A percentile compares a stretch with the other conserved stretches of the same genome.
phyloP scores from a whole-genome alignment of 805 yeast species.

The Hanseniaspora lachancei region DNA sequence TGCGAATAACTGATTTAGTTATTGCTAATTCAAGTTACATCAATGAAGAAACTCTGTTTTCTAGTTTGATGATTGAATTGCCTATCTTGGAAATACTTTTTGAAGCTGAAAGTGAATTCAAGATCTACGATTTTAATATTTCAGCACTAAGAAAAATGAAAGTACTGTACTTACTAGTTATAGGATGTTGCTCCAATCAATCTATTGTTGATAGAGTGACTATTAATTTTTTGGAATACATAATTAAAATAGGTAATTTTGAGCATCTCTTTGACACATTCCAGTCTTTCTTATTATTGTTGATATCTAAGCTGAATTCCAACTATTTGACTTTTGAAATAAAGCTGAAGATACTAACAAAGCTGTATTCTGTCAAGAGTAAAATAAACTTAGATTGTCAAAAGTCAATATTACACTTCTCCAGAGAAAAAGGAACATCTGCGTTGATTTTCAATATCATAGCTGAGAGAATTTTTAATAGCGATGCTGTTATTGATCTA shows the following conservation, averaged over 20 bases:
- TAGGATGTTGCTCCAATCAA: not conserved
- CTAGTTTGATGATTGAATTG: not conserved
- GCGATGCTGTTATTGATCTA: not conserved
- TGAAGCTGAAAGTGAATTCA: not conserved
- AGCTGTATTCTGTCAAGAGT: not conserved
- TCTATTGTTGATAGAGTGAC: not conserved
- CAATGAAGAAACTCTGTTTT: not conserved
- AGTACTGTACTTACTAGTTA: not conserved
- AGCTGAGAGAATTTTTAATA: not conserved
- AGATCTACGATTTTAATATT: not conserved
- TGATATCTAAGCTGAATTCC: not conserved
- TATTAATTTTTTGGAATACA: not conserved
- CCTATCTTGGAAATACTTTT: not conserved
- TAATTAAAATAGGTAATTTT: not conserved
- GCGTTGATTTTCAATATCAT: not conserved
- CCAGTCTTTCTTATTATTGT: not conserved
- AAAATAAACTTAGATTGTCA: not conserved
- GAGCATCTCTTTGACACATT: not conserved
- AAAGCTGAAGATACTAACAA: not conserved
- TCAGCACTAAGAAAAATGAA: constrained; percentile 2
- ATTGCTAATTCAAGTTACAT: not conserved
- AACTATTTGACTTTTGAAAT: not conserved
- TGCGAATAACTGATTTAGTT: not conserved
- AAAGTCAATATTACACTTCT: not conserved
- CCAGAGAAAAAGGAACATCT: not conserved